Evolutionary conservation across 768 basidiomycete species (phyloP), one percentile per base, ranked within the genome.

Genomic region (Hygrophoropsis aurantiaca): DNA sequence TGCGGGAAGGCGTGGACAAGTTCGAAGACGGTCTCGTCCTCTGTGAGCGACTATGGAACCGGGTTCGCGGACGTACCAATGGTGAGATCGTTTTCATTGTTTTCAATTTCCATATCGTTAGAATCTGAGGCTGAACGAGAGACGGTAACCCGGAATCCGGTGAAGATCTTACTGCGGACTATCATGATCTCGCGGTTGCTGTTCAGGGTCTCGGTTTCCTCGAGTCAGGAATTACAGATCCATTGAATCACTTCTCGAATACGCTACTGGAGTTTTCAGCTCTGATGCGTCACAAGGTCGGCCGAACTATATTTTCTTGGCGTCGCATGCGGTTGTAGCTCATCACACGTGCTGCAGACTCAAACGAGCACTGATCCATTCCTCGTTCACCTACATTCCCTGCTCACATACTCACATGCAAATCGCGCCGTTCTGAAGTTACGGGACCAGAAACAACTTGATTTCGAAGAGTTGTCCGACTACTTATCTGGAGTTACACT

Each of bases 191-290:
- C 54, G 94, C 97, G 36, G 89, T 94, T 52, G 88, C 92, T 35
- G 92, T 97, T 39, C 95, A 98, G 65, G 95, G 94, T 42, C 80
- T 99, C 50, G 97, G 95, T 56, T 98, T 97, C 71, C 79, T 99
- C 53, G 97, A 99, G 68, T 92, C 90, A 53, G 97, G 97, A 32
- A 99, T 99, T 55, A 99, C 97, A 38, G 97, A 99, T 60, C 94
- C 93, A 1, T 72, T 99, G 55, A 95, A 95, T 60, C 87, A 95
- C 62, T 98, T 98, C 57, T 97, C 95, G 24, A 94, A 95, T 62
- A 94, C 93, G 2, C 74, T 99, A 44, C 77, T 97, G 30, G 94
- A 98, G 65, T 97, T 97, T 63, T 97, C 94, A 2, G 87, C 92
- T 0, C 69, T 95, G 18, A 66, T 94, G 32, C 84, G 92, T 45